Base-by-base conservation (phyloP, 768 basidiomycete species). In the Russula emetica region DNA sequence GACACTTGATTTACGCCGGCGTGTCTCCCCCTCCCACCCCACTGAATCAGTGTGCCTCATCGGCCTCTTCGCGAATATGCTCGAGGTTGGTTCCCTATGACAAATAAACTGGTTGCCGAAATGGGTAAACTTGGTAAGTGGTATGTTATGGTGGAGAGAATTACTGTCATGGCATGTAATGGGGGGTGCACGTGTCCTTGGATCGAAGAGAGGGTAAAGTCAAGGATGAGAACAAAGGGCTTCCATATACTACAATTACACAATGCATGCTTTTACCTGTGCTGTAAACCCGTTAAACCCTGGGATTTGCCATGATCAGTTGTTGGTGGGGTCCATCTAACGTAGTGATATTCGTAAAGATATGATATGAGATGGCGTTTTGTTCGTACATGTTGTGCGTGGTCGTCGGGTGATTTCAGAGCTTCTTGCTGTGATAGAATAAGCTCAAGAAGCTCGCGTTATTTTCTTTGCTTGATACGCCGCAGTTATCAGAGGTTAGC, bases 341-440 rank as follows among this genome's bases (percentile, higher is more conserved):
- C 57, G 56, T 52, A 58, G 20, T 22, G 60, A 14, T 13, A 44
- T 54, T 55, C 51, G 50, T 53, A 63, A 58, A 36, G 22, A 38
- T 13, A 44, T 22, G 10, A 22, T 42, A 62, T 62, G 61, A 55
- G 38, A 40, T 53, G 28, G 51, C 28, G 34, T 54, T 40, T 40
- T 22, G 14, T 32, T 52, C 32, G 18, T 24, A 13, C 20, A 47
- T 28, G 47, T 40, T 28, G 22, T 63, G 62, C 51, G 58, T 36
- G 51, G 14, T 63, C 42, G 50, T 58, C 57, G 62, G 56, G 40
- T n/a, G 53, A 18, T 16, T 44, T 42, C 11, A 22, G n/a, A 9
- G 56, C 56, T 63, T 63, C 50, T 50, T 11, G 24, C 1, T n/a
- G n/a, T n/a, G 18, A 6, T 14, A 7, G 42, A 61, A 44, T 28